A percentile compares a stretch with the other conserved stretches of the same genome.
Conservation (phyloP, 495 filamentous ascomycete genomes). For the Penicillium arizonense region DNA sequence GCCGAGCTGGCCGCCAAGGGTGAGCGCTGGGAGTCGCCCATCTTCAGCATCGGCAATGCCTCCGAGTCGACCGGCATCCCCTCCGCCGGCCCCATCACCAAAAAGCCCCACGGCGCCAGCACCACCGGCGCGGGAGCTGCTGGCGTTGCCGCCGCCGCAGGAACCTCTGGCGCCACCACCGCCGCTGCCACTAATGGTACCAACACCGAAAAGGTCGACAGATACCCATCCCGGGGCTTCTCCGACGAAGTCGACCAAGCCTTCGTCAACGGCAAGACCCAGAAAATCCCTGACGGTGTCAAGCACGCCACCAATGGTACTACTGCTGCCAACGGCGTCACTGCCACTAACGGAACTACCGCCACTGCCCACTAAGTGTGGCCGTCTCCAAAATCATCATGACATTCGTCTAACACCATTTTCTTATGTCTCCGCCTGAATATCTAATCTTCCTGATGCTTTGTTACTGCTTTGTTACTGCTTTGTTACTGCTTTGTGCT, state of each 20-base stretch:
- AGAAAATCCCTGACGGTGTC: constrained; percentile 10
- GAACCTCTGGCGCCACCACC: constrained; percentile 10
- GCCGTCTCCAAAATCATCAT: neutral
- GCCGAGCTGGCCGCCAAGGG: constrained; percentile 83
- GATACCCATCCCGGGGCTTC: constrained; percentile 42
- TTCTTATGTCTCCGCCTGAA: constrained; percentile 4
- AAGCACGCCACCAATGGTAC: constrained; percentile 14
- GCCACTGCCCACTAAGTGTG: constrained; percentile 12
- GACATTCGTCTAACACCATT: constrained; percentile 2
- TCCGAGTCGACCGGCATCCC: constrained; percentile 70
- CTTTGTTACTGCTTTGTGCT: constrained; percentile 6
- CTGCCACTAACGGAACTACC: constrained; percentile 21
- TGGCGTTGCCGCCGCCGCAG: constrained; percentile 5
- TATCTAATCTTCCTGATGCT: constrained; percentile 5
- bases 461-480: constrained; percentile 6
- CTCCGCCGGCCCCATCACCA: constrained; percentile 55
- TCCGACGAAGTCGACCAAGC: constrained; percentile 55
- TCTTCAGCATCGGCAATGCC: constrained; percentile 88
- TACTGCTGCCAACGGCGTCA: neutral
- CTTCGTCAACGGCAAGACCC: constrained; percentile 38
- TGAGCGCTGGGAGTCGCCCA: constrained; percentile 89
- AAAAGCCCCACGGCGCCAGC: constrained; percentile 59
- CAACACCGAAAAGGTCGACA: constrained; percentile 18
- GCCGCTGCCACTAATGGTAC: constrained; percentile 10
- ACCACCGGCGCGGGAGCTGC: constrained; percentile 10